Conservation (phyloP, 352 stramenopile genomes). For the Pythium rhizo-oryzae region DNA sequence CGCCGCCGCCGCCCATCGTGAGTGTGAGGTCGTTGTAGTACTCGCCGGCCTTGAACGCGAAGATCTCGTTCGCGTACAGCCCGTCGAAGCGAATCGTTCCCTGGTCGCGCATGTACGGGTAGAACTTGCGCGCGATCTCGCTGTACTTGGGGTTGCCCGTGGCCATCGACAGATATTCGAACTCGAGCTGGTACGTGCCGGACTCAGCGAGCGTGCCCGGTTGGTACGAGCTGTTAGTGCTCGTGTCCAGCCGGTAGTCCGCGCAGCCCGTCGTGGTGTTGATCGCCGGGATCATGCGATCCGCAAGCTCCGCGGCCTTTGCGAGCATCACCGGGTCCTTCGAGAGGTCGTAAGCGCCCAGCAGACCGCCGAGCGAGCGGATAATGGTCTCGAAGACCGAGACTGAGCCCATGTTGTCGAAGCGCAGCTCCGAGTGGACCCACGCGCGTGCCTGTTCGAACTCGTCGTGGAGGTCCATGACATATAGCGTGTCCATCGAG, state of each 20-base stretch:
- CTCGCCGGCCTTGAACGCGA: conserved; percentile 28
- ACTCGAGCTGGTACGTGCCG: conserved; percentile 87
- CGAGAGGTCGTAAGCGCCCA: conserved; percentile 96
- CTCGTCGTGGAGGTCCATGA: conserved; percentile 94
- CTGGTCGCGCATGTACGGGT: conserved; percentile 32
- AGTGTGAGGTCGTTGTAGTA: conserved; percentile 32
- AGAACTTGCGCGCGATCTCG: conserved; percentile 68
- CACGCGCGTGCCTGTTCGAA: conserved; percentile 91
- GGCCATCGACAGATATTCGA: conserved; percentile 74
- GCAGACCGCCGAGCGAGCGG: conserved; percentile 95
- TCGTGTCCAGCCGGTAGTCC: conserved; percentile 87
- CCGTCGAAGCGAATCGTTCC: conserved; percentile 66
- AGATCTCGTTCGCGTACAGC: conserved; percentile 89
- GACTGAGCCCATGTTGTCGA: conserved; percentile 80
- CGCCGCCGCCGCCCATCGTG: conserved; percentile 94
- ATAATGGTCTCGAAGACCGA: conserved; percentile 99
- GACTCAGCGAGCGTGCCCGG: conserved; percentile 55
- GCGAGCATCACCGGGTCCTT: conserved; percentile 87
- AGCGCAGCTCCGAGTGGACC: conserved; percentile 78
- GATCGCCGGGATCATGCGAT: conserved; percentile 91
- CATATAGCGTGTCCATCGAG: conserved; percentile 96
- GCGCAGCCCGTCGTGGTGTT: conserved; percentile 89
- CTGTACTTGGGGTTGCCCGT: conserved; percentile 81
- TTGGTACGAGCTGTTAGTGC: conserved; percentile 62
- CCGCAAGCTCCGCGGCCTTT: conserved; percentile 94